phyloP scores from a whole-genome alignment of 129 eudicot species.

The Ambrosia artemisiifolia region DNA sequence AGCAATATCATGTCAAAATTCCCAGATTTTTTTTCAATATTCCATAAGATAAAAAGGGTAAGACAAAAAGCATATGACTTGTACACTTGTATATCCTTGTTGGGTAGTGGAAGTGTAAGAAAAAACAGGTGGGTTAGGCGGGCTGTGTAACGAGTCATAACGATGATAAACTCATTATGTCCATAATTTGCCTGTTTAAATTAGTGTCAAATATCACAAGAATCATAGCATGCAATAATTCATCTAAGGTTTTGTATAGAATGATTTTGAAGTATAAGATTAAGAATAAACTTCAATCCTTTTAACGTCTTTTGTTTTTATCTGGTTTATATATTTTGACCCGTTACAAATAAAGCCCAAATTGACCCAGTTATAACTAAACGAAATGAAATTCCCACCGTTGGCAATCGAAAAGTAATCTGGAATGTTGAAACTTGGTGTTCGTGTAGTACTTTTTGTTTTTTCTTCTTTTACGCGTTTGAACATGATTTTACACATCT shows the following conservation, averaged over 20 bases:
- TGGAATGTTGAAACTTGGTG: conserved; percentile 52
- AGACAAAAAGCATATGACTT: conserved; percentile 4
- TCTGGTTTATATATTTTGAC: neutral
- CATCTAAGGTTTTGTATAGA: neutral
- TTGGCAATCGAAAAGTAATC: conserved; percentile 36
- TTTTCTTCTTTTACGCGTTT: conserved; percentile 66
- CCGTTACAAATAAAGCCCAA: neutral
- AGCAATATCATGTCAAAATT: conserved; percentile 38
- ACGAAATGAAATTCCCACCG: neutral
- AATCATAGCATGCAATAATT: neutral
- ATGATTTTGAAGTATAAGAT: neutral
- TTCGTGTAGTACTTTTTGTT: conserved; percentile 48
- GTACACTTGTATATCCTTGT: neutral
- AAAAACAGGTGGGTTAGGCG: neutral
- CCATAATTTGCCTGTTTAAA: neutral
- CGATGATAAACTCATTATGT: too few species aligned
- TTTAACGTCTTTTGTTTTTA: neutral
- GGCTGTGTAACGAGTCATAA: neutral
- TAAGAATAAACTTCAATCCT: neutral
- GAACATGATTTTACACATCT: conserved; percentile 37
- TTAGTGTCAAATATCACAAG: neutral
- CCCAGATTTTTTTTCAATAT: conserved; percentile 37
- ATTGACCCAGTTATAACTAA: neutral
- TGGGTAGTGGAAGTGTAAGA: neutral
- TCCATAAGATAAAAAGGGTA: neutral